Evolutionary conservation across 345 rosid species (phyloP).

Genomic region (Punica granatum): DNA sequence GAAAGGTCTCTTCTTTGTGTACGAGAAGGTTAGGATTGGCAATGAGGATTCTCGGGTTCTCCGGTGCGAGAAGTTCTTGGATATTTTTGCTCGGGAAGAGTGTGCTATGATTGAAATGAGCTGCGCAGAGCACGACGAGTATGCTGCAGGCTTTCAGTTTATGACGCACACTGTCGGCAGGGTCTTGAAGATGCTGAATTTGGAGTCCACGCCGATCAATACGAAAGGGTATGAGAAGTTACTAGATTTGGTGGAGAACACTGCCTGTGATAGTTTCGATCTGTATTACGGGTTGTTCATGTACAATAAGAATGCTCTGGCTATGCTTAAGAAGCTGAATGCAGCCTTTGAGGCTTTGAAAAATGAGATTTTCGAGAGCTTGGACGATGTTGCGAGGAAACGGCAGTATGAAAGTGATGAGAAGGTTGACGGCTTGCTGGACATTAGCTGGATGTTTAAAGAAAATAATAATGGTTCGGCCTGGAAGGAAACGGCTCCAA

Average conservation of each 20-base stretch:
- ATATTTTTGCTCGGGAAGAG: constrained; percentile 32
- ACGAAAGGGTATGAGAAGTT: constrained; percentile 46
- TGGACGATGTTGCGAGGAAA: constrained; percentile 42
- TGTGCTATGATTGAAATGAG: constrained; percentile 58
- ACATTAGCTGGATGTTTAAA: not conserved
- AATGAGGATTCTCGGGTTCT: constrained; percentile 23
- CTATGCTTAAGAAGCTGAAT: constrained; percentile 63
- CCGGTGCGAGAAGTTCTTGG: constrained; percentile 32
- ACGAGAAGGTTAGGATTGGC: constrained; percentile 61
- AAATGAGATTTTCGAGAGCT: constrained; percentile 47
- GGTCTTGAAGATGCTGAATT: constrained; percentile 33
- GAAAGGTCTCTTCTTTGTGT: constrained; percentile 44
- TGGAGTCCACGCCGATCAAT: constrained; percentile 52
- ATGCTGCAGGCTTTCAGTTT: constrained; percentile 52
- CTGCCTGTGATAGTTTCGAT: constrained; percentile 64
- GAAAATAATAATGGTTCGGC: constrained; percentile 8
- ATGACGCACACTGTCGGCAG: constrained; percentile 48
- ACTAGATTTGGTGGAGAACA: constrained; percentile 43
- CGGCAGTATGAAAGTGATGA: constrained; percentile 18
- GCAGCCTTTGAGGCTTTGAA: constrained; percentile 50
- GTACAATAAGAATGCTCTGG: constrained; percentile 52
- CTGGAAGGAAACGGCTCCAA: not conserved
- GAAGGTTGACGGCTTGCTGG: not conserved
- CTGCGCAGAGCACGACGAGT: constrained; percentile 40
- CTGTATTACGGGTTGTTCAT: constrained; percentile 69